phyloP scores from a whole-genome alignment of 1,284 basidiomycete species.

The Taiwanofungus camphoratus region DNA sequence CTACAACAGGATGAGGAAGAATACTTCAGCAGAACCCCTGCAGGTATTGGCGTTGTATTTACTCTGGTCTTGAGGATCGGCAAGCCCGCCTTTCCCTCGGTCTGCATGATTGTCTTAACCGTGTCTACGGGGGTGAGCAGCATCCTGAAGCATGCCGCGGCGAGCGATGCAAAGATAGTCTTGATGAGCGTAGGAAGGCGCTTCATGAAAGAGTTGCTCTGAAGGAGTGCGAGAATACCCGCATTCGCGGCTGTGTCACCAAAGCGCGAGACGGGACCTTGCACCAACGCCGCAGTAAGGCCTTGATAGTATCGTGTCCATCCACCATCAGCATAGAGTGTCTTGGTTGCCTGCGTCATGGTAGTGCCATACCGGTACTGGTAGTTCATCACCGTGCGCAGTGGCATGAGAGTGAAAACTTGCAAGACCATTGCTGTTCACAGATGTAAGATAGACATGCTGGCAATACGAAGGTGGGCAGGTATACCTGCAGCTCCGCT shows the following conservation, averaged over 20 bases:
- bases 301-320: constrained; percentile 81
- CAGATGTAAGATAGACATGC: not conserved
- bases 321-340: constrained; percentile 75
- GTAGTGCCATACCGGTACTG: constrained; percentile 81
- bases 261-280: constrained; percentile 76
- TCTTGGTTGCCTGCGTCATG: constrained; percentile 57
- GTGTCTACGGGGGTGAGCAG: constrained; percentile 85
- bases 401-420: constrained; percentile 80
- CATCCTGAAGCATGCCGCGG: constrained; percentile 79
- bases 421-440: constrained; percentile 81
- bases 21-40: not conserved
- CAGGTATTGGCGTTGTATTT: constrained; percentile 16
- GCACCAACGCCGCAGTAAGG: constrained; percentile 72
- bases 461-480: not conserved
- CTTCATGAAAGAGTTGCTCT: constrained; percentile 64
- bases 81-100: constrained; percentile 70
- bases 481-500: constrained; percentile 73
- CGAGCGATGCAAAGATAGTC: constrained; percentile 64
- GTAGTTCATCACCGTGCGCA: constrained; percentile 90
- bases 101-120: constrained; percentile 88
- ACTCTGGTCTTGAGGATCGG: constrained; percentile 62
- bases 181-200: constrained; percentile 57
- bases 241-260: constrained; percentile 86
- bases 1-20: constrained; percentile 27
- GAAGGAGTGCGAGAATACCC: constrained; percentile 71